Conservation (phyloP, 1,139 yeast genomes). For the Ogataea hybrid region DNA sequence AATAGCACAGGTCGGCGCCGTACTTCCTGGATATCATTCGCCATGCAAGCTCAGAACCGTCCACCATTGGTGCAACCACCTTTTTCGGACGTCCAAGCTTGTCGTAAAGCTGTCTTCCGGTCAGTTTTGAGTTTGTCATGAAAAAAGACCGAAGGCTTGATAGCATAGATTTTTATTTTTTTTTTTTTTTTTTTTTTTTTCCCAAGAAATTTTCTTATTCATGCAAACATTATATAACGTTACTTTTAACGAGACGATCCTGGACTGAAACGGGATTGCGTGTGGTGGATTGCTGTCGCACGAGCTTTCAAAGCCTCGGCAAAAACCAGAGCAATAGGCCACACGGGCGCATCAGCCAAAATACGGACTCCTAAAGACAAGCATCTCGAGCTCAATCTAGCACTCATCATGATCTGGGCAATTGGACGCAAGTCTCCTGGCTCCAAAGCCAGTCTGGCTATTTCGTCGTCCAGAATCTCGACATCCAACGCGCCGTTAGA, state of each 20-base stretch:
- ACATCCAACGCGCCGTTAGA: conserved; percentile 56
- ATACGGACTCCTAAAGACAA: conserved; percentile 68
- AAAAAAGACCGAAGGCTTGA: conserved; percentile 3
- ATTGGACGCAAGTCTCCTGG: conserved; percentile 42
- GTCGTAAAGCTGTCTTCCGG: conserved; percentile 71
- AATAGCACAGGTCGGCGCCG: conserved; percentile 92
- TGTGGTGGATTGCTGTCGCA: conserved; percentile 41
- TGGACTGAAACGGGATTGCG: conserved; percentile 22
- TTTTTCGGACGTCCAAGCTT: conserved; percentile 73
- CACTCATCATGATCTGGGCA: conserved; percentile 42
- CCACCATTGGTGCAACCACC: conserved; percentile 98
- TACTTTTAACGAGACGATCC: conserved; percentile 5
- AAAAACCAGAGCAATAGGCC: conserved; percentile 76
- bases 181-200: conserved; percentile 5
- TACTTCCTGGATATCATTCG: conserved; percentile 78
- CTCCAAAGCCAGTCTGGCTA: conserved; percentile 41
- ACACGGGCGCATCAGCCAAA: conserved; percentile 76
- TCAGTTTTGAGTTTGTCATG: conserved; percentile 29
- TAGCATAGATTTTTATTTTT: conserved; percentile 1
- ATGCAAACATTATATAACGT: conserved; percentile 4
- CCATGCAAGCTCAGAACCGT: conserved; percentile 96
- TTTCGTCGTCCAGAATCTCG: conserved; percentile 42
- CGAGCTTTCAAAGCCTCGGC: conserved; percentile 74
- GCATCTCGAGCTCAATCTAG: conserved; percentile 54
- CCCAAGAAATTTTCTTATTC: background rate